phyloP scores from a whole-genome alignment of 371 early-diverging fungal species.

The Saksenaea vasiformis region DNA sequence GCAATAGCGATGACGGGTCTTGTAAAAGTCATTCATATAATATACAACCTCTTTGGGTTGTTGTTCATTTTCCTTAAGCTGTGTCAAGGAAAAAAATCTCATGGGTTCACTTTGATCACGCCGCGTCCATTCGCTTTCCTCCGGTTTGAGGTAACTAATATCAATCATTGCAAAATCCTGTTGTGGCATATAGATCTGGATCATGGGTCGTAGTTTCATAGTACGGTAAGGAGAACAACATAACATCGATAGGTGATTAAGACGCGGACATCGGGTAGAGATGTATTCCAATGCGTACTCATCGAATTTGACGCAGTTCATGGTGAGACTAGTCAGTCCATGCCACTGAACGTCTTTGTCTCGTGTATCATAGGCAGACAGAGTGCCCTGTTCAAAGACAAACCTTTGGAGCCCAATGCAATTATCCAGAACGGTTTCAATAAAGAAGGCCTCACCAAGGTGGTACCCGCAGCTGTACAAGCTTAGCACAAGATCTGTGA shows the following conservation, averaged over 20 bases:
- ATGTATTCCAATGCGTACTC: not conserved
- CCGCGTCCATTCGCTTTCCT: not conserved
- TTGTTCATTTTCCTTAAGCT: not conserved
- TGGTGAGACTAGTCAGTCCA: not conserved
- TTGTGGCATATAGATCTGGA: not conserved
- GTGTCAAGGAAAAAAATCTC: not conserved
- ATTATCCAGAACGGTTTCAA: not conserved
- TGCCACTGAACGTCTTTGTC: not conserved
- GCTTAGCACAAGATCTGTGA: not conserved
- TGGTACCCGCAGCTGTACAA: not conserved
- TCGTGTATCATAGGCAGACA: not conserved
- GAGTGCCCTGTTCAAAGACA: constrained; percentile 1
- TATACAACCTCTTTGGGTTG: not conserved
- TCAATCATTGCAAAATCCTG: not conserved
- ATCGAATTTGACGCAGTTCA: constrained; percentile 1
- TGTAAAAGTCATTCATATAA: constrained; percentile 2
- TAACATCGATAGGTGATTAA: not conserved
- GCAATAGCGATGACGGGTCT: not conserved
- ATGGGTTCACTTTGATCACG: not conserved
- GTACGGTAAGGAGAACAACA: not conserved
- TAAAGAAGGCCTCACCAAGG: constrained; percentile 1
- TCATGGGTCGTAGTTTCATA: not conserved
- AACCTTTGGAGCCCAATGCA: not conserved
- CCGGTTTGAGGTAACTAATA: not conserved
- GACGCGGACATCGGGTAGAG: not conserved